Evolutionary conservation across 345 rosid genomes (phyloP).

Genomic region (Eucalyptus shirleyi): DNA sequence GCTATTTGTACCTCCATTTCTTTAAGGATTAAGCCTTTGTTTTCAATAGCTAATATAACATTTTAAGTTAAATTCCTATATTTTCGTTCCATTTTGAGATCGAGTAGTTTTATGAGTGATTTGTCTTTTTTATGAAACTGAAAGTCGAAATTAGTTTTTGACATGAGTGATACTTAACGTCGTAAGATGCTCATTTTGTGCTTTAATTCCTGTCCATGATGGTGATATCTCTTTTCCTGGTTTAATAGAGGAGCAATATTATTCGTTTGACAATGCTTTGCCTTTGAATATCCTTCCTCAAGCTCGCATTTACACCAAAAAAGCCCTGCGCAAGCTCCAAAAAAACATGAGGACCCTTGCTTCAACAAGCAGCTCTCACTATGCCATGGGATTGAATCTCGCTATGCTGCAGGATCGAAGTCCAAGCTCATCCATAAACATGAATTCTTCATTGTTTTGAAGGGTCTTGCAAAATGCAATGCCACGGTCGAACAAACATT

Average conservation of each 20-base stretch:
- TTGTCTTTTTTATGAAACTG: neutral
- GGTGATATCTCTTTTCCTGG: neutral
- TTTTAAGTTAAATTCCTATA: no score
- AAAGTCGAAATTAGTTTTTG: no score
- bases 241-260: neutral
- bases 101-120: neutral
- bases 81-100: neutral
- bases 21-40: neutral
- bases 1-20: neutral
- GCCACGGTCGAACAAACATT: neutral
- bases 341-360: no score
- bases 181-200: neutral
- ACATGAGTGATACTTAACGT: neutral
- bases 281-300: neutral
- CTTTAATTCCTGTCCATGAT: neutral
- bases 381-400: fast-evolving
- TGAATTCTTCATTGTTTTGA: neutral
- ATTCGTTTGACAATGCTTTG: neutral
- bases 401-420: neutral
- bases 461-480: neutral
- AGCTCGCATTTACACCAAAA: no score
- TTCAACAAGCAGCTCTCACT: no score
- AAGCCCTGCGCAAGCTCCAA: no score
- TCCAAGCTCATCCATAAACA: slow-evolving; percentile 1
- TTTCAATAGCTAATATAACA: neutral